phyloP scores from a whole-genome alignment of 805 yeast genomes.

The Wickerhamiella hasegawae region DNA sequence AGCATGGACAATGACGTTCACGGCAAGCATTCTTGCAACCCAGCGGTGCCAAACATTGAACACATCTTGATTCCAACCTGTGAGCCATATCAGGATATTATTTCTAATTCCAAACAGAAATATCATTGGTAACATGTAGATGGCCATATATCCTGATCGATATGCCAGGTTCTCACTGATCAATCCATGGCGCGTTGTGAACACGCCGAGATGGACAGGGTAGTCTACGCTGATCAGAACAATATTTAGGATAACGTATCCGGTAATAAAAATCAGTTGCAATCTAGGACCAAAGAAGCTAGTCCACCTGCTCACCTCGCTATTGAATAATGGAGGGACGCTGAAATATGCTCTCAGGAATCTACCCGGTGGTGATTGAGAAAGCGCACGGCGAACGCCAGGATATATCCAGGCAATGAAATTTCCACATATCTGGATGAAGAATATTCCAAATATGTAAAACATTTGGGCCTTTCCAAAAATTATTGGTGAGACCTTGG shows the following conservation, averaged over 20 bases:
- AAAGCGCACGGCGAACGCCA: too few relatives aligned
- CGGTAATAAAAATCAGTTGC: too few relatives aligned
- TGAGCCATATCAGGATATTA: constrained; percentile 38
- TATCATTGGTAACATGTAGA: constrained; percentile 30
- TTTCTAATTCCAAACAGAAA: constrained; percentile 54
- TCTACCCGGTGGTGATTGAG: too few relatives aligned
- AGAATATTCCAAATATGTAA: constrained; percentile 5
- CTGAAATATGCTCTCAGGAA: too few relatives aligned
- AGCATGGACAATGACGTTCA: constrained; percentile 37
- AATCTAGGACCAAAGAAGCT: too few relatives aligned
- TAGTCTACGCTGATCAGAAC: too few relatives aligned
- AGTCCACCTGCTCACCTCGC: too few relatives aligned
- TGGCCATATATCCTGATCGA: constrained; percentile 19
- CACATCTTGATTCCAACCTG: constrained; percentile 40
- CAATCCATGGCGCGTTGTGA: background rate
- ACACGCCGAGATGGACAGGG: too few relatives aligned
- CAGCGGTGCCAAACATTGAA: constrained; percentile 47
- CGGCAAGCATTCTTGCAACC: constrained; percentile 35
- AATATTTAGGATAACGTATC: too few relatives aligned
- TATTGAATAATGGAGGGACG: too few relatives aligned
- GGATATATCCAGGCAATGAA: constrained; percentile 2
- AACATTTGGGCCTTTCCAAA: constrained; percentile 5
- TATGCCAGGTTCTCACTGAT: constrained; percentile 17
- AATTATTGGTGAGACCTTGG: background rate
- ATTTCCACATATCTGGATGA: constrained; percentile 3